Evolutionary conservation across 352 stramenopile species (phyloP).

Genomic region (Phytophthora melonis): DNA sequence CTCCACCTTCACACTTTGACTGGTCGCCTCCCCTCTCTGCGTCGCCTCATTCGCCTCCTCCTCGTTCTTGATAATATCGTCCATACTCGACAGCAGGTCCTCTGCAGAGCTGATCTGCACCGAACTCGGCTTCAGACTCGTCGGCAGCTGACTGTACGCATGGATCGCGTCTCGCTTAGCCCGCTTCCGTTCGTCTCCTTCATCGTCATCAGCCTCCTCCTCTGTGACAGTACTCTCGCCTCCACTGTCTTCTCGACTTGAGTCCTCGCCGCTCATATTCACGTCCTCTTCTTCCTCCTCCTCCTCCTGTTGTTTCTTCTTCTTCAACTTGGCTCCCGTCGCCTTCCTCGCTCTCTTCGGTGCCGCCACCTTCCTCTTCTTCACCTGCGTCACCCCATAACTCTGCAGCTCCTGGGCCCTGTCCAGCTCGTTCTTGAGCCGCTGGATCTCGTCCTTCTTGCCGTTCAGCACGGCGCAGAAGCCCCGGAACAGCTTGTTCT

Average conservation of each 20-base stretch:
- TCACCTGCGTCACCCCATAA: neutral
- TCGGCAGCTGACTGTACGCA: slow-evolving; percentile 50
- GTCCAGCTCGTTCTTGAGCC: slow-evolving; percentile 46
- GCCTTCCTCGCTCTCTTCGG: slow-evolving; percentile 13
- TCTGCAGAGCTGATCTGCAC: slow-evolving; percentile 50
- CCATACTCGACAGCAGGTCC: slow-evolving; percentile 55
- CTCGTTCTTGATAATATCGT: slow-evolving; percentile 51
- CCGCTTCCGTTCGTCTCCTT: slow-evolving; percentile 15
- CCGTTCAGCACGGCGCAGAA: slow-evolving; percentile 66
- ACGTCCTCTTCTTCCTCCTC: slow-evolving; percentile 19
- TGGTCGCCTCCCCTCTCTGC: slow-evolving; percentile 1
- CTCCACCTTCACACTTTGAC: neutral
- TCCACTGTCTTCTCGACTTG: slow-evolving; percentile 29
- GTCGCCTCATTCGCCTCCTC: slow-evolving; percentile 21
- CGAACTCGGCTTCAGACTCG: slow-evolving; percentile 28
- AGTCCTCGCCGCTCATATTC: slow-evolving; percentile 24
- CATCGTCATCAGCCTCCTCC: slow-evolving; percentile 10
- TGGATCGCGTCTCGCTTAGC: slow-evolving; percentile 34
- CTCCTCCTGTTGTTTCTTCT: slow-evolving; percentile 2
- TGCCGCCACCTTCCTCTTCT: slow-evolving; percentile 16
- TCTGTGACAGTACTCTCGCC: slow-evolving; percentile 10
- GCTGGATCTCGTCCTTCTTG: slow-evolving; percentile 72
- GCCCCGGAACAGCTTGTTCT: slow-evolving; percentile 52
- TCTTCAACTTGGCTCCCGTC: slow-evolving; percentile 47
- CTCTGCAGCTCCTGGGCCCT: slow-evolving; percentile 14